phyloP scores from a whole-genome alignment of 345 rosid genomes.

The Salix udensis region DNA sequence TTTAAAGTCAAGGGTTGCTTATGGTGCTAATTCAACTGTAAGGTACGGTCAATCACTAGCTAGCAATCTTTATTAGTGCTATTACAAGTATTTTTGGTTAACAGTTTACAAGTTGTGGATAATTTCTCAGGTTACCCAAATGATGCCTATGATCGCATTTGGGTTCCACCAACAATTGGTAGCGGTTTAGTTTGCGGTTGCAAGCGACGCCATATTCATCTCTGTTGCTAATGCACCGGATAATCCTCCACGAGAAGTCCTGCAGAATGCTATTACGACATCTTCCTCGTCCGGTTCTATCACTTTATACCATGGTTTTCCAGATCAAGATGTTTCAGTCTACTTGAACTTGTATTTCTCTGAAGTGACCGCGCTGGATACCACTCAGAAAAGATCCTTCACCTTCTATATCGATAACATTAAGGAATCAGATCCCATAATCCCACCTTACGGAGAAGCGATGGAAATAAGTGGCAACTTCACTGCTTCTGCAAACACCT shows the following conservation, averaged over 20 bases:
- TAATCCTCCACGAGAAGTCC: conserved; percentile 29
- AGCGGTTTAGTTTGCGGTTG: conserved; percentile 10
- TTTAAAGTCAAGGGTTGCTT: neutral
- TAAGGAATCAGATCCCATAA: neutral
- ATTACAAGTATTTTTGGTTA: too few species aligned
- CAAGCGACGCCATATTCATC: conserved; percentile 10
- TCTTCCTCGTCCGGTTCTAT: conserved; percentile 16
- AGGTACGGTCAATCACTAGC: neutral
- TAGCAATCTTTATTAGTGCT: neutral
- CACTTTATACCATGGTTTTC: conserved; percentile 12
- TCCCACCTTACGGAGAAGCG: conserved; percentile 31
- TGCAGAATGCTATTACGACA: conserved; percentile 34
- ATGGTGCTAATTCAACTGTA: conserved; percentile 4
- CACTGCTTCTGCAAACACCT: conserved; percentile 27
- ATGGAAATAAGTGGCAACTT: conserved; percentile 14
- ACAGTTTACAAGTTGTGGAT: neutral
- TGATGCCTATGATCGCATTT: conserved; percentile 40
- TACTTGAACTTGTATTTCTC: conserved; percentile 43
- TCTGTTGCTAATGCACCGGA: conserved; percentile 16
- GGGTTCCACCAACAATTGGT: conserved; percentile 27
- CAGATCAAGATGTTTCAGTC: conserved; percentile 12
- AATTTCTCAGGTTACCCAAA: conserved; percentile 10
- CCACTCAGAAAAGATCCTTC: conserved; percentile 37
- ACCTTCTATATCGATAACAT: conserved; percentile 16
- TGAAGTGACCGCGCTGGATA: conserved; percentile 34